Base-by-base conservation (phyloP, 75 land plant species). In the Selaginella moellendorffii region DNA sequence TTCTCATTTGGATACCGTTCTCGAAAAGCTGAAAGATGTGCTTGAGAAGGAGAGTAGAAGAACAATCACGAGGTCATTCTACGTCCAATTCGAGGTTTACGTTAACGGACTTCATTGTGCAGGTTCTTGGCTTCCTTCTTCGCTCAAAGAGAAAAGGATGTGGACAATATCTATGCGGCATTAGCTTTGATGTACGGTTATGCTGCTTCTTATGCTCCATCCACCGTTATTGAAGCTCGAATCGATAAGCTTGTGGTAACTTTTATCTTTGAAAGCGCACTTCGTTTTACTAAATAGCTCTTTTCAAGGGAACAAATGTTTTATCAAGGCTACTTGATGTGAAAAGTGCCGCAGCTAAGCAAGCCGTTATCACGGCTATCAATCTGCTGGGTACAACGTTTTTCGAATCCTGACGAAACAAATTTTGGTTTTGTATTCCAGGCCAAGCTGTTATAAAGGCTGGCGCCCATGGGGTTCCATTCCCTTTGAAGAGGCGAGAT, bases 131-230 rank as follows among this genome's bases (percentile, higher is more conserved):
- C 85, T 0, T 69, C 81, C 18, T 78, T 93, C 72, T 77, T 79
- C 24, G 81, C 72, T 52, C 72, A 73, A 70, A 54, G 53, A 54
- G 78, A 66, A 14, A 78, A 83, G 56, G 86, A 82, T 67, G 82
- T 85, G 29, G 98, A 93, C 85, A 95, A 93, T 67, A 77, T 88
- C 31, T 88, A 86, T 85, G 98, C 98, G 72, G 85, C 90, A 52
- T 82, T 93, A 62, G 98, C 98, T 61, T 65, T 93, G 62, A 93
- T 93, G 98, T 93, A 93, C 80, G 98, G 98, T 22, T 93, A 93
- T 82, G 83, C 98, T 58, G 98, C 98, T 54, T 83, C 80, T 66
- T 93, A 93, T 74, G 98, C 98, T 60, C 96, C 98, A 52, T 80
- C 98, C 31, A 81, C 96, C 23, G 96, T 90, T 23, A 93, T 93